Evolutionary conservation across 1,284 basidiomycete genomes (phyloP).

Genomic region (Pyrrhoderma noxium): DNA sequence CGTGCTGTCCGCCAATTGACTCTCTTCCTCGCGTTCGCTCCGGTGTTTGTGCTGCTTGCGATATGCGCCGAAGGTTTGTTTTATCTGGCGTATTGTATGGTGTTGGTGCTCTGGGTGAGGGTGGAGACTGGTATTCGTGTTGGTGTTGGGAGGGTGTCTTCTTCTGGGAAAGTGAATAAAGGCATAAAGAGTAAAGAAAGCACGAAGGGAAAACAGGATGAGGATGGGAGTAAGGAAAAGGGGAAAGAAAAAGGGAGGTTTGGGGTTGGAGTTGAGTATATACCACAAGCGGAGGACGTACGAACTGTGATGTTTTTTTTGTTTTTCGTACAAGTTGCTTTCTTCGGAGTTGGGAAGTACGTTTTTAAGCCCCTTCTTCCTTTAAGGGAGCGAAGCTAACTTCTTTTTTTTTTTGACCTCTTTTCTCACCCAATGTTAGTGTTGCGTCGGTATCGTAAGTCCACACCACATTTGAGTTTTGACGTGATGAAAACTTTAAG

Average conservation of each 20-base stretch:
- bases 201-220: background rate
- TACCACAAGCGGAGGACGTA: conserved; percentile 55
- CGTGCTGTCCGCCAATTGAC: conserved; percentile 44
- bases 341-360: conserved; percentile 85
- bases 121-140: conserved; percentile 47
- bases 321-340: conserved; percentile 83
- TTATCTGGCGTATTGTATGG: conserved; percentile 60
- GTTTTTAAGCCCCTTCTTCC: conserved; percentile 32
- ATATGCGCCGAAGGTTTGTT: conserved; percentile 82
- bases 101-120: conserved; percentile 63
- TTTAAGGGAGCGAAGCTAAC: too few species aligned
- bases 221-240: conserved; percentile 14
- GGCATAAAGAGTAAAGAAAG: conserved; percentile 1
- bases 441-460: conserved; percentile 82
- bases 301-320: conserved; percentile 78
- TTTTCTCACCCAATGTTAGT: too few species aligned
- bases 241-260: conserved; percentile 7
- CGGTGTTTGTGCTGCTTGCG: conserved; percentile 75
- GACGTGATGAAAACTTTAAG: too few species aligned
- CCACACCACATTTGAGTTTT: too few species aligned
- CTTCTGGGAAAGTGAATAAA: background rate
- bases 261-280: conserved; percentile 32
- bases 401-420: background rate
- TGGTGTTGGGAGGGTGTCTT: background rate
- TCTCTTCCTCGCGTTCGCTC: conserved; percentile 68